Evolutionary conservation across 2,329 filamentous ascomycete species (phyloP), one percentile per base, ranked within the genome.

Genomic region (Claviceps maximensis): DNA sequence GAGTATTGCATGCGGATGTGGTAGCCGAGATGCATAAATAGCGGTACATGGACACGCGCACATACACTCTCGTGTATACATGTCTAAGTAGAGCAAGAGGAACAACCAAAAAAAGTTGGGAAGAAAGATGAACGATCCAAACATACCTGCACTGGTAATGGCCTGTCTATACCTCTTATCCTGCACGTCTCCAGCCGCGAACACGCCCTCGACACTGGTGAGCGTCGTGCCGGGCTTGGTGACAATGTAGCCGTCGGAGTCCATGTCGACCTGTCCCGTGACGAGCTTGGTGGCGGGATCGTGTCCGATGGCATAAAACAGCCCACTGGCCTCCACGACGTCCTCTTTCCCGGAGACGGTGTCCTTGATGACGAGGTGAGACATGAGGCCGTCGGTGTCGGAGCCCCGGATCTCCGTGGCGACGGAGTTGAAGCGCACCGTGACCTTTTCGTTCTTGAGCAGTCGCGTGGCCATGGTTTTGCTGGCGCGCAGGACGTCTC

Each of bases 81-180:
- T 15, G 17, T 36, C 4, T 13, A 36, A 36, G 3, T 41, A 27
- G 10, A 41, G 33, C n/a, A 25, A 25, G 25, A 29, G 13, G 23
- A 36, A 50, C 44, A 49, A 21, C 53, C n/a, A 36, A 23, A 19
- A 23, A 25, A 31, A 46, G n/a, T n/a, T n/a, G n/a, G n/a, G n/a
- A 46, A 19, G 17, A 41, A 19, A 9, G 8, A 5, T 12, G 2
- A 19, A 45, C 47, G 7, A 27, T 45, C 21, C 38, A 40, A 44
- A 80, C 84, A 67, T 75, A 89, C 89, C 91, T 62, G 93, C 93
- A 73, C 90, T 96, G 58, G 93, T 98, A 60, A 98, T 94, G 47
- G 93, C 93, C 75, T 98, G 93, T 67, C 93, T 82, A 71, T 98
- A 98, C 66, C 85, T 83, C 84, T 97, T 98, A 69, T 98, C 94